Evolutionary conservation across 257 asterid species (phyloP).

Genomic region (Gentiana macrophylla): DNA sequence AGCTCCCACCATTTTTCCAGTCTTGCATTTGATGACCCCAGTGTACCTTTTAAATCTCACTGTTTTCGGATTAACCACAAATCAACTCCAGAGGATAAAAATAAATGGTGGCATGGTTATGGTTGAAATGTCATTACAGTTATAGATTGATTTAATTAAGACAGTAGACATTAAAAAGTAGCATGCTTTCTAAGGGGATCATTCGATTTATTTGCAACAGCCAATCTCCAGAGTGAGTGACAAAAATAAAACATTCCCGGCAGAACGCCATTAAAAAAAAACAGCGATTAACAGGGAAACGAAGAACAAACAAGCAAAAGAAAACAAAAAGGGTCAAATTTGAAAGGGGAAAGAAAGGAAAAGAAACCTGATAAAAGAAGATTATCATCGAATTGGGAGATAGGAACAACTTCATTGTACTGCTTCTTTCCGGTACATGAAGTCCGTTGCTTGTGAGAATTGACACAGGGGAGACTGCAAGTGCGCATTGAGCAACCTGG

Average conservation of each 20-base stretch:
- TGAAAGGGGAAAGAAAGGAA: background rate
- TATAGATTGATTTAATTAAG: too few species aligned
- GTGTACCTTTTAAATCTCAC: too few species aligned
- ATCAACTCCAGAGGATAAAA: too few species aligned
- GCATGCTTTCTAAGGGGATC: too few species aligned
- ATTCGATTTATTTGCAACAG: too few species aligned
- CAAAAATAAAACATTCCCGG: background rate
- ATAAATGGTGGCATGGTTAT: too few species aligned
- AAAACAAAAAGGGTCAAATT: background rate
- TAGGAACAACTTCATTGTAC: conserved; percentile 39
- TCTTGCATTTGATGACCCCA: too few species aligned
- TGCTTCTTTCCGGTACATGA: conserved; percentile 62
- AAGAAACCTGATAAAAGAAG: conserved; percentile 60
- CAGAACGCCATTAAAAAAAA: background rate
- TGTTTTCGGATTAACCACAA: too few species aligned
- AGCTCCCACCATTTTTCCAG: too few species aligned
- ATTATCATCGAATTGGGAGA: conserved; percentile 65
- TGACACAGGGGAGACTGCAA: conserved; percentile 86
- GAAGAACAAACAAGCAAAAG: background rate
- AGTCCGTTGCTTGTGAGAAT: conserved; percentile 77
- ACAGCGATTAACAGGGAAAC: background rate
- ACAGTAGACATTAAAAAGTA: background rate
- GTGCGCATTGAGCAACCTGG: conserved; percentile 82
- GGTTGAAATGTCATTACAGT: too few species aligned
- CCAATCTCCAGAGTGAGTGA: background rate